These are phyloP conservation scores for Wickerhamomyces sp. DNA, from an alignment of 1,139 yeast genomes.

Conservation along the genomic window DNA sequence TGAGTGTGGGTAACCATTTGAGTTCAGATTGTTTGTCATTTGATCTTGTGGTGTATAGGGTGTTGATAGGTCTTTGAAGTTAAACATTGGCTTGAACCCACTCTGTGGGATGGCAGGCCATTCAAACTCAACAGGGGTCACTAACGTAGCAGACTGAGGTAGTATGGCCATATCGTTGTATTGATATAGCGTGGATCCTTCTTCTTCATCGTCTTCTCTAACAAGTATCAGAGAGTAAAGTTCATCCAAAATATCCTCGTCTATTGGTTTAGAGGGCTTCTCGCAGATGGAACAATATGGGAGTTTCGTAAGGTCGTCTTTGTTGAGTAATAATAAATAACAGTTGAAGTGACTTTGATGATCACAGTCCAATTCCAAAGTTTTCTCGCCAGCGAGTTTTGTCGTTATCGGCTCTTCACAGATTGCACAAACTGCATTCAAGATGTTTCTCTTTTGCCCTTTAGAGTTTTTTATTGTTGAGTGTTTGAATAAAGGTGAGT, in stretches of 20 bases:
- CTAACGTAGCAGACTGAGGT: not conserved
- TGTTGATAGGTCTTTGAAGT: conserved; percentile 2
- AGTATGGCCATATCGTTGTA: not conserved
- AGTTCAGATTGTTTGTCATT: conserved; percentile 12
- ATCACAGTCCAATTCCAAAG: conserved; percentile 29
- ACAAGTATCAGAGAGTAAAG: conserved; percentile 14
- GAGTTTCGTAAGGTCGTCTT: conserved; percentile 7
- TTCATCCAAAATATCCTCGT: conserved; percentile 23
- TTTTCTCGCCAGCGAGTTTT: conserved; percentile 29
- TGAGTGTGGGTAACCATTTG: conserved; percentile 12
- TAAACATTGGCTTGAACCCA: conserved; percentile 4
- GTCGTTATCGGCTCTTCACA: conserved; percentile 31
- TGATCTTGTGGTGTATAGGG: conserved; percentile 21
- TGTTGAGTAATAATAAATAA: conserved; percentile 13
- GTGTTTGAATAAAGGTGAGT: conserved; percentile 6
- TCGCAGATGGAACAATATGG: conserved; percentile 26
- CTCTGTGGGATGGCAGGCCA: conserved; percentile 2
- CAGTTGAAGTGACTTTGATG: conserved; percentile 26
- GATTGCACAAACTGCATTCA: conserved; percentile 27
- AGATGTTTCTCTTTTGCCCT: conserved; percentile 18
- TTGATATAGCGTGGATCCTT: not conserved
- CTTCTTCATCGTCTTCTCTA: conserved; percentile 4
- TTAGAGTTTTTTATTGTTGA: conserved; percentile 6
- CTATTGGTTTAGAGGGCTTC: conserved; percentile 19
- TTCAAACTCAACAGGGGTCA: conserved; percentile 1